Base-by-base conservation (phyloP, 2,329 filamentous ascomycete species). In the Diplodia corticola region DNA sequence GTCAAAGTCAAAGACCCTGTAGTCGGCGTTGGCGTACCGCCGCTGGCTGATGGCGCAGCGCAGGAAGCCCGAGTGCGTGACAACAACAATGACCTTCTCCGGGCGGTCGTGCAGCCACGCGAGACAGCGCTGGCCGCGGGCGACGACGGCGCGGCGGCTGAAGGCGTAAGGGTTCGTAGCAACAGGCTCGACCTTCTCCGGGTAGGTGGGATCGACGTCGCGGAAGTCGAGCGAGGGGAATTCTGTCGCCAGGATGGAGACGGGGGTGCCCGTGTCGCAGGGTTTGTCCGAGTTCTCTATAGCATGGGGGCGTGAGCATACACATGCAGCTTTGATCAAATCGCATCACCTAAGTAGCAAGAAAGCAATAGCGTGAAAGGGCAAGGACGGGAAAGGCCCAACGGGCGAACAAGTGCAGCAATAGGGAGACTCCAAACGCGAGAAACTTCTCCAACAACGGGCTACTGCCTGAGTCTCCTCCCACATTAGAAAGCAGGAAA, bases 61-160 rank as follows among this genome's bases (percentile, higher is more conserved):
- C 68, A 90, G 70, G 73, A 90, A 90, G 0, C 83, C 86, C 1
- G 88, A 86, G 76, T 90, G 88, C 1, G 85, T 85, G 4, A 91
- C 87, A 0, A 90, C 87, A 10, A 88, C 81, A 64, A 91, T 82
- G 61, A 88, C 80, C 70, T 86, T 85, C 75, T 90, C 88, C 0
- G 84, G 82, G 0, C 88, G 80, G 13, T 71, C 69, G 68, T 83
- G 80, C 26, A 91, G 78, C 28, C 80, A 78, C 35, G 77, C 75
- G 1, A 90, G 79, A 49, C 80, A 81, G 0, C 76, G 73, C 69
- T 84, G 82, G 0, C 83, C 88, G 13, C 89, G 84, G 0, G 77
- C 79, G 4, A 89, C 74, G 44, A 90, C 81, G 28, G 84, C 83
- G 3, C 72, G 71, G 46, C 80, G 80, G 1, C 80, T 85, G 76